These are phyloP conservation scores for Pascua sp. DNA, from an alignment of 1,284 basidiomycete species.

Conservation along the genomic window DNA sequence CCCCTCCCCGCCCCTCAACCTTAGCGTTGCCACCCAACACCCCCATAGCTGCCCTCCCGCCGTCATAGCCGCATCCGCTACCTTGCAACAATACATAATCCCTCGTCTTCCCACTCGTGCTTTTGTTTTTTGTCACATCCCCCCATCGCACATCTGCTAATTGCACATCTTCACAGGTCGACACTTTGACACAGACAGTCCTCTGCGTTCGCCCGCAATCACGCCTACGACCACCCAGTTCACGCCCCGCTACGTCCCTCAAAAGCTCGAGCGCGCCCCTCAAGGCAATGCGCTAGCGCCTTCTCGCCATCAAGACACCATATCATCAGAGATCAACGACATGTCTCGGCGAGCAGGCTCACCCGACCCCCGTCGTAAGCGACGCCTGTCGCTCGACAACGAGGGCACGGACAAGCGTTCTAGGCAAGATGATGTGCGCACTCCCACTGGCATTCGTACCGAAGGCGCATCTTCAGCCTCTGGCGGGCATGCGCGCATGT, in stretches of 20 bases:
- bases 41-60: too few species aligned
- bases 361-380: slow-evolving; percentile 8
- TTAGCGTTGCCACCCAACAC: too few species aligned
- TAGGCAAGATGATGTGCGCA: slow-evolving; percentile 2
- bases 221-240: background rate
- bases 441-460: background rate
- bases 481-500: background rate
- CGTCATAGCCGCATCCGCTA: too few species aligned
- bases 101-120: too few species aligned
- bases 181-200: too few species aligned
- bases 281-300: slow-evolving; percentile 10
- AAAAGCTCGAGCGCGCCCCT: background rate
- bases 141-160: too few species aligned
- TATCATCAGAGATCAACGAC: background rate
- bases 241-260: slow-evolving; percentile 4
- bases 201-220: too few species aligned
- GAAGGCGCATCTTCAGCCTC: background rate
- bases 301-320: background rate
- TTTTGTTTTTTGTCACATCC: too few species aligned
- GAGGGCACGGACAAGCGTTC: slow-evolving; percentile 9
- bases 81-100: too few species aligned
- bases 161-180: too few species aligned
- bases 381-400: slow-evolving; percentile 10
- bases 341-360: slow-evolving; percentile 9
- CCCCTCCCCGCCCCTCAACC: too few species aligned